Base-by-base conservation (phyloP, 2,329 filamentous ascomycete species). In the Fusarium xylarioides region DNA sequence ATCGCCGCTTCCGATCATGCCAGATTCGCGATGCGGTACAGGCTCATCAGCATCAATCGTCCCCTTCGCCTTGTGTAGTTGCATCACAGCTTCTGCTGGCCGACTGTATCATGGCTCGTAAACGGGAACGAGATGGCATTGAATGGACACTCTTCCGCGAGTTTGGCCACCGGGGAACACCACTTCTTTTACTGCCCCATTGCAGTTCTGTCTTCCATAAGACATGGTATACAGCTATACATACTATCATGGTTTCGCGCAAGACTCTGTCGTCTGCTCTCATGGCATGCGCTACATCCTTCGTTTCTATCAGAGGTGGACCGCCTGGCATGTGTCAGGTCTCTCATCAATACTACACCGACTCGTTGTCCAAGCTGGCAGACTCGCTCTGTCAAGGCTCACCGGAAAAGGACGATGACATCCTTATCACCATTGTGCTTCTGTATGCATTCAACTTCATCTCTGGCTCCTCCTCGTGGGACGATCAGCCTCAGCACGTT, bases 51-150 rank as follows among this genome's bases (percentile, higher is more conserved):
- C 19, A 16, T 12, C 23, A 37, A 28, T 53, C 19, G 5, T 1
- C 2, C 4, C 11, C 32, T 6, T 35, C 9, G 28, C 7, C 0
- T 50, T 10, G 1, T 34, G 21, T 19, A 12, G 15, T 2, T n/a
- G 23, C 46, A 1, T 1, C 21, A 4, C 46, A 32, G 28, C 46
- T 40, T n/a, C 38, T 40, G 7, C 21, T 38, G 7, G 23, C 50
- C 4, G 34, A 54, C 1, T 54, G 19, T 2, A 3, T 28, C 2
- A 10, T 30, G 15, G 50, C 50, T 54, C 34, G 34, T 28, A 40
- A 30, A 6, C 50, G 19, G 19, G 50, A 54, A 8, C 50, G 14
- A 0, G 0, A 1, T n/a, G 50, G n/a, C 19, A 28, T 40, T 15
- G 50, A 54, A 18, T 54, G 50, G 50, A 14, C 19, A 4, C 23